Evolutionary conservation across 805 yeast species (phyloP), one percentile per base, ranked within the genome.

Genomic region (Kregervanrija delftensis): DNA sequence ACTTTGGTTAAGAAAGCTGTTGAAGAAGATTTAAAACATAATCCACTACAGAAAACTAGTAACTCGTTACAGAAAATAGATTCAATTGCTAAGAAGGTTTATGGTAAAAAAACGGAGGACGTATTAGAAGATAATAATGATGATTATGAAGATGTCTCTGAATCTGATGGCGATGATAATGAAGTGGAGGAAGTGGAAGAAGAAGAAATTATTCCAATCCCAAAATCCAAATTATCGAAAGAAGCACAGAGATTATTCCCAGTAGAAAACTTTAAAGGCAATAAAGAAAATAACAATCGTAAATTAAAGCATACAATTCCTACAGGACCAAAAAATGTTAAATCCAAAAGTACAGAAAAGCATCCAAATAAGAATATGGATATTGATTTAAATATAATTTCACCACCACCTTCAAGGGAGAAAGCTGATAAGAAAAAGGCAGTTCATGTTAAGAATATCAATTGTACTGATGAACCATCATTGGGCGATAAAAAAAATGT

Each of bases 1-100:
- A 43, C 55, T 11, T 47, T 56, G 15, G 60, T 57, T 10, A 34
- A 51, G 15, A 44, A 53, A 33, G 61, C 64, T 2, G 33, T 39
- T 6, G 37, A 49, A 17, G 59, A 59, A 43, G 62, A 57, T 43
- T 34, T 15, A 4, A 35, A 39, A 16, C 22, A 22, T 6, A 22
- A 22, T 22, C 28, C 4, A 5, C 2, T 30, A n/a, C 15, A 40
- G 37, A 35, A 33, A 11, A 36, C 42, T 32, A 40, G 44, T 35
- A 36, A 46, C 17, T 30, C 37, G n/a, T 41, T 39, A 28, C 13
- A 43, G 44, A 41, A 45, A 28, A 36, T 39, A 15, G 37, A 33
- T 13, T 30, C 33, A 30, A 39, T 33, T 39, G 22, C 12, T 16
- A 31, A 44, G 28, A 32, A 30, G n/a, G n/a, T 8, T 36, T 33